Evolutionary conservation across 1,139 yeast species (phyloP), one percentile per base, ranked within the genome.

Genomic region (Kurtzmaniella quercitrusa): DNA sequence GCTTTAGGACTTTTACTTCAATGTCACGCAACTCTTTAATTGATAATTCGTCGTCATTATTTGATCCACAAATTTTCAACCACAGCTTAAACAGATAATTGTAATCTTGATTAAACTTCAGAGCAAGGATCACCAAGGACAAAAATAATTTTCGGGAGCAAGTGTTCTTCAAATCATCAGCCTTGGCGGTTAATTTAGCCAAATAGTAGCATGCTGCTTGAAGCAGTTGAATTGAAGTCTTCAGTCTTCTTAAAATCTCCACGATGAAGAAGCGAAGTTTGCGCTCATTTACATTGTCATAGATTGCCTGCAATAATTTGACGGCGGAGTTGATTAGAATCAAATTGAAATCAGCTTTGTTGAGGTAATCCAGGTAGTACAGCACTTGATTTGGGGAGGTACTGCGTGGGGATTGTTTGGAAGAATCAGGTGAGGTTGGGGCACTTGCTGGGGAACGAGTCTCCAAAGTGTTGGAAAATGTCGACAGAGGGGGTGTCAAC

Each of bases 31-130:
- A 67, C 45, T 75, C 79, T 36, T 61, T 51, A n/a, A 72, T 49
- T 41, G 59, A 59, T 38, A 61, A 52, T 16, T 51, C 46, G 14
- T 49, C 52, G 9, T 39, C 49, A 17, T 50, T 54, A 42, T 50
- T 54, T 46, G 50, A 82, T 1, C 94, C 93, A 41, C 88, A 78
- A 41, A 87, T 81, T 55, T 79, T 80, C 42, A 84, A 69, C 95
- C 95, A 87, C n/a, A 86, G 78, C 50, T 71, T 72, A 50, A 84
- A 74, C 18, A 85, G 71, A 60, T 78, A 85, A 56, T 83, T 84
- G 45, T 81, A 77, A 61, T 87, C 95, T 57, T 82, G 88, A 48
- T 77, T 71, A 58, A 81, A 85, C 57, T 87, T 87, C 43, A 84
- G 77, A 1, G 93, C 82, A 39, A 86, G 65, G 44, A 86, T 83